Evolutionary conservation across 2,329 filamentous ascomycete species (phyloP).

Genomic region (Alternaria arbusti): DNA sequence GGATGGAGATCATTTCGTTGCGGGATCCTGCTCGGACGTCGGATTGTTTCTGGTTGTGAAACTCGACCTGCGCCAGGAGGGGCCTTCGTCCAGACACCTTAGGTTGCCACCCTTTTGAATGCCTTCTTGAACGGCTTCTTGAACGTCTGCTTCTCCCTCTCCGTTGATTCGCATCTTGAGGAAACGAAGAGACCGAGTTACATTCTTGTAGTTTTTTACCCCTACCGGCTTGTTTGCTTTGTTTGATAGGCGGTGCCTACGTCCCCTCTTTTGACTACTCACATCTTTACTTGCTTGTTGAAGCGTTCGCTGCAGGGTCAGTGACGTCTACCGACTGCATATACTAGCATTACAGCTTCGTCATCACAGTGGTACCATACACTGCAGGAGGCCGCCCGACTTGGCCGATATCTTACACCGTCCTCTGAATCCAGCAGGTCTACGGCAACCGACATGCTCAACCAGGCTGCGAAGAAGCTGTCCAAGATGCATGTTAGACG

Average conservation of each 20-base stretch:
- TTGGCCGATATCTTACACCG: slow-evolving; percentile 4
- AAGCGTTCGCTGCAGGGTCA: slow-evolving; percentile 24
- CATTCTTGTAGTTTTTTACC: slow-evolving; percentile 6
- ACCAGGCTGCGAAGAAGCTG: slow-evolving; percentile 43
- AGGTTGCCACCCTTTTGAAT: slow-evolving; percentile 21
- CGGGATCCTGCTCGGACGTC: slow-evolving; percentile 9
- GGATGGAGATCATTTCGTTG: slow-evolving; percentile 31
- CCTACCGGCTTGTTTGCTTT: not conserved
- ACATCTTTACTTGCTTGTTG: slow-evolving; percentile 3
- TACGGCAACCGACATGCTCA: slow-evolving; percentile 38
- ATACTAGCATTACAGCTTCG: slow-evolving; percentile 2
- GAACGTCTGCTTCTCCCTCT: not conserved
- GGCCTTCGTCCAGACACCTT: slow-evolving; percentile 6
- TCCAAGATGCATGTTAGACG: slow-evolving; percentile 55
- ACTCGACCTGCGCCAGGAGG: slow-evolving; percentile 27
- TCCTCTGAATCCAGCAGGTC: not conserved
- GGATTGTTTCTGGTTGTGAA: slow-evolving; percentile 34
- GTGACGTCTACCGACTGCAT: slow-evolving; percentile 15
- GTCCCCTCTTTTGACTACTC: slow-evolving; percentile 22
- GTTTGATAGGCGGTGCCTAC: slow-evolving; percentile 22
- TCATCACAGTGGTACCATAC: slow-evolving; percentile 17
- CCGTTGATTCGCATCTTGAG: not conserved
- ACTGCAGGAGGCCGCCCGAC: slow-evolving; percentile 15
- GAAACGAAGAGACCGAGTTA: not conserved
- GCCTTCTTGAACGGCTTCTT: slow-evolving; percentile 19